Evolutionary conservation across 495 filamentous ascomycete genomes (phyloP), one percentile per base, ranked within the genome.

Genomic region (Aspergillus mulundensis): DNA sequence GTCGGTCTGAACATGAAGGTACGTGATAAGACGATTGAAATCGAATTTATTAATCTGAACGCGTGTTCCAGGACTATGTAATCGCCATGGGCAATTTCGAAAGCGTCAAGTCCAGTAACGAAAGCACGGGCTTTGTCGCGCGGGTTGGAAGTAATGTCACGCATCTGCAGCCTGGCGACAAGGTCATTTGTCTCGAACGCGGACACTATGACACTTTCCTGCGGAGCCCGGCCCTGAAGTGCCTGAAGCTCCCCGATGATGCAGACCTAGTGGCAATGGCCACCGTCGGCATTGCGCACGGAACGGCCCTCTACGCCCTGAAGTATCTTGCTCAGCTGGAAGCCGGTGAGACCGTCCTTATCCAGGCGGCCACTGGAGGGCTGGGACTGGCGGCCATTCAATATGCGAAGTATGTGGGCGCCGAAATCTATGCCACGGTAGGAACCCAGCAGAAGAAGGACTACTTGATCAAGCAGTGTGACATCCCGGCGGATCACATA

Each of bases 341-440:
- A 12, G 57, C 62, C 56, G 62, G 56, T 0, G 50, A 70, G 49
- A 41, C 23, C n/a, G 40, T 63, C 16, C 38, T 66, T 2, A 63
- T 71, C 7, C 69, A 73, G 24, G 67, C 61, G 1, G 70, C 56
- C 0, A 52, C 50, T 19, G 67, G 70, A 1, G 65, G 63, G 0
- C 44, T 73, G 28, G 70, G 70, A n/a, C 4, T 61, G 6, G 62
- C 64, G 7, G 56, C 60, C 10, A 61, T 67, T 28, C 56, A 65
- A 47, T 21, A 65, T 1, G 54, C 56, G 12, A 54, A 50, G 39
- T 8, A 28, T 28, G 25, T 28, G 3, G 25, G 25, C 25, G 25
- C 25, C 25, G 25, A 54, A 53, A 23, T 83, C 3, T 81, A 67
- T 56, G 70, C 64, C 3, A 82, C 78, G 0, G 81, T 77, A 19